Conservation (phyloP, 805 yeast species). For the Dipodascopsis tothii region DNA sequence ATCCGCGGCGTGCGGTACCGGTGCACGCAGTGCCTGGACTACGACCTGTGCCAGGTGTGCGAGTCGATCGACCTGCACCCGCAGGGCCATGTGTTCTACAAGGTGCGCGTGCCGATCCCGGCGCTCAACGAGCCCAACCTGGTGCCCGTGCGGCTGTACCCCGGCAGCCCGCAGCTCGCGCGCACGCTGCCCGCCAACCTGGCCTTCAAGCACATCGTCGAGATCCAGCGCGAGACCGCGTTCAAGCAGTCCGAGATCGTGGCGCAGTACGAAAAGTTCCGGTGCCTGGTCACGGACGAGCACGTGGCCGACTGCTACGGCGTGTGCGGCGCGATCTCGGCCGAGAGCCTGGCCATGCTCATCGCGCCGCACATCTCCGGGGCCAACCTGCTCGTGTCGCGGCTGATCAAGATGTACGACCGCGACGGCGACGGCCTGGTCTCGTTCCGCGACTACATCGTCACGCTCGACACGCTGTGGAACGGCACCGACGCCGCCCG, state of each 20-base stretch:
- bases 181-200: constrained; percentile 6
- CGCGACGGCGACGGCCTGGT: constrained; percentile 23
- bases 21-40: constrained; percentile 47
- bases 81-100: constrained; percentile 25
- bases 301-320: constrained; percentile 2
- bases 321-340: constrained; percentile 9
- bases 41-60: constrained; percentile 45
- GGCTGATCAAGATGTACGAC: constrained; percentile 22
- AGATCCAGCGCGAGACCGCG: neutral
- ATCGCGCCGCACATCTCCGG: constrained; percentile 11
- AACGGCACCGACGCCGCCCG: constrained; percentile 10
- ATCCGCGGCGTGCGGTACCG: constrained; percentile 43
- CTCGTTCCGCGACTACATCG: constrained; percentile 22
- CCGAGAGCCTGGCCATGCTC: constrained; percentile 6
- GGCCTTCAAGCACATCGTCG: neutral
- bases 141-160: constrained; percentile 23
- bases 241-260: constrained; percentile 18
- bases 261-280: constrained; percentile 23
- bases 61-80: constrained; percentile 29
- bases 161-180: constrained; percentile 13
- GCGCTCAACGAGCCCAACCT: constrained; percentile 26
- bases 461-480: constrained; percentile 5
- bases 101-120: constrained; percentile 29
- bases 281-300: constrained; percentile 3
- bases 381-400: constrained; percentile 17